Evolutionary conservation across 1,284 basidiomycete genomes (phyloP), one percentile per base, ranked within the genome.

Genomic region (Bjerkandera adusta): DNA sequence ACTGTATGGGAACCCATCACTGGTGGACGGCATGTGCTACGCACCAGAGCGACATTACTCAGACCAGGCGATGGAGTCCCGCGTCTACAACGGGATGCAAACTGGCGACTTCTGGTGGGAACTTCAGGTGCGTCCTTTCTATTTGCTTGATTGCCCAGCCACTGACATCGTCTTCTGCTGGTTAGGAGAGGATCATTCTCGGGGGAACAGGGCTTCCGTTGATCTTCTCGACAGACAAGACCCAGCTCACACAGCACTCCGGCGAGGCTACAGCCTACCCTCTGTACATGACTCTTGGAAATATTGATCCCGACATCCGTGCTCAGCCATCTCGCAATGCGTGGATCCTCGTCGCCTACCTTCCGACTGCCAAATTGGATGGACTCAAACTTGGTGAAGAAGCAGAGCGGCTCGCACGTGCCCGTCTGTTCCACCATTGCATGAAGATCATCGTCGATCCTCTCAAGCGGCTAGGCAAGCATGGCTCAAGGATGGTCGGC

Each of bases 1-100:
- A 40, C 37, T 69, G 0, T 53, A 68, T 2, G 49, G 59, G 0
- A 67, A 67, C 40, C 61, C 62, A 0, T 36, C 47, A 6, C 65
- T 67, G 33, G 15, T 47, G 1, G 50, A 56, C 0, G 3, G 48
- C 2, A 57, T 66, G 34, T 30, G 43, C 11, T 68, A 65, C 27
- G 45, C 53, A 29, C 62, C 63, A 0, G 53, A 61, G 40, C 45
- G 44, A 13, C 38, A 52, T 2, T 65, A 37, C 38, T 24, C 25
- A 0, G 60, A 63, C 47, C 18, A 25, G 15, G 35, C 30, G 5
- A 33, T 49, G 1, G 32, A 20, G 5, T 29, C 30, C 10, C 47
- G 47, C 4, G 15, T 49, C 1, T 50, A 36, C 35, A 47, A 55
- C 32, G 57, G 61, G 38, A 58, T 62, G 53, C 56, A 53, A 48